Evolutionary conservation across 129 eudicot genomes (phyloP).

Genomic region (Rutidosis leptorrhynchoides): DNA sequence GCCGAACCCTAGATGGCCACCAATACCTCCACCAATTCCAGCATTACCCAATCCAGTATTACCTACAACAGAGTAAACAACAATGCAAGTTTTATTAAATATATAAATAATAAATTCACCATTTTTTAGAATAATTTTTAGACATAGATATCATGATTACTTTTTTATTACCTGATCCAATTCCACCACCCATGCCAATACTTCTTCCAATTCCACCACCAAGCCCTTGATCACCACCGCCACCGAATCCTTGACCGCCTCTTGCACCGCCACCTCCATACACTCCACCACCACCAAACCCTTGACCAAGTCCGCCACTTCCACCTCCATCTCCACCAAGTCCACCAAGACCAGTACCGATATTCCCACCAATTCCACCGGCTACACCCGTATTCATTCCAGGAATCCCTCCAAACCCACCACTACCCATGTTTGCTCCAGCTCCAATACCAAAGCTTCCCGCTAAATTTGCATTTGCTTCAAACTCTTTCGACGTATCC

Average conservation of each 20-base stretch:
- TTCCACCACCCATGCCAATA: constrained; percentile 33
- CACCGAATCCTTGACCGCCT: constrained; percentile 31
- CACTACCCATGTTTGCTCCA: constrained; percentile 32
- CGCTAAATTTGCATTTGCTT: constrained; percentile 33
- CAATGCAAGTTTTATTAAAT: no score
- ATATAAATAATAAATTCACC: no score
- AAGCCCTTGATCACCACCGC: constrained; percentile 26
- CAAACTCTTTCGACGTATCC: constrained; percentile 11
- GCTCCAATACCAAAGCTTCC: constrained; percentile 37
- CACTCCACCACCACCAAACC: constrained; percentile 36
- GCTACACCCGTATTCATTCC: constrained; percentile 31
- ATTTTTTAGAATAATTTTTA: no score
- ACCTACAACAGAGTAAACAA: background rate
- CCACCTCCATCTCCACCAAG: constrained; percentile 21
- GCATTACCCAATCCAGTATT: constrained; percentile 30
- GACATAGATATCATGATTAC: no score
- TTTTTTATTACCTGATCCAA: constrained; percentile 5
- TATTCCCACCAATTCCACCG: constrained; percentile 44
- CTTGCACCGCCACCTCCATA: constrained; percentile 31
- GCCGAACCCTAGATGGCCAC: constrained; percentile 29
- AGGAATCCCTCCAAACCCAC: constrained; percentile 38
- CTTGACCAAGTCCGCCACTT: constrained; percentile 30
- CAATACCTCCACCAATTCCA: constrained; percentile 30
- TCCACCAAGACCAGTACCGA: constrained; percentile 40
- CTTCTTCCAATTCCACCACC: constrained; percentile 36